Conservation (phyloP, 1,284 basidiomycete species). For the Agroathelia rolfsii region DNA sequence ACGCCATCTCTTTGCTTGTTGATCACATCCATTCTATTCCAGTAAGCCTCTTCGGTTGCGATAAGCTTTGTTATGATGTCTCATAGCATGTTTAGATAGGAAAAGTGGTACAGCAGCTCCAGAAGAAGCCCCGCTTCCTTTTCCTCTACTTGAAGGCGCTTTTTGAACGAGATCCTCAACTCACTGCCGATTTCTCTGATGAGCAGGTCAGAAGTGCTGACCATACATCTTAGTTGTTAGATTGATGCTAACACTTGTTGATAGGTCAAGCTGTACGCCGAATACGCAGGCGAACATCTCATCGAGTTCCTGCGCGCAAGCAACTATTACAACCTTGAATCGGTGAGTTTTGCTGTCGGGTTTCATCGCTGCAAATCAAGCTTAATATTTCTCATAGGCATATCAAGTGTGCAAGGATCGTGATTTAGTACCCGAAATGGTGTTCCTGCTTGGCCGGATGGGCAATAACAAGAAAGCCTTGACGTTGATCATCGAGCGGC, state of each 20-base stretch:
- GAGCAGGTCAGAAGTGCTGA: conserved; percentile 44
- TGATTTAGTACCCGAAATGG: conserved; percentile 93
- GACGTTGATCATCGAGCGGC: conserved; percentile 88
- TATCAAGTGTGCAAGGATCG: conserved; percentile 77
- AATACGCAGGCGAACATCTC: conserved; percentile 70
- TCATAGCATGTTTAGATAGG: conserved; percentile 45
- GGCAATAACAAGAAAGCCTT: conserved; percentile 95
- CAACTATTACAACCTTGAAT: conserved; percentile 86
- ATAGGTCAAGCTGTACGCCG: conserved; percentile 85
- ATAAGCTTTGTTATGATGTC: conserved; percentile 1
- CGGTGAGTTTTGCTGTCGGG: conserved; percentile 31
- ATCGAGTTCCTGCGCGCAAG: conserved; percentile 90
- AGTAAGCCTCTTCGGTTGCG: conserved; percentile 41
- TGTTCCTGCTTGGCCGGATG: conserved; percentile 94
- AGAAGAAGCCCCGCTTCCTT: conserved; percentile 69
- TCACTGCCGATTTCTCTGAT: conserved; percentile 78
- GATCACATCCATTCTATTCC: conserved; percentile 96
- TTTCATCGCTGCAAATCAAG: conserved; percentile 2
- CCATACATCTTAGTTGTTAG: conserved; percentile 1
- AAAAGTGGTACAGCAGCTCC: conserved; percentile 83
- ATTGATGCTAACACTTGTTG: background rate
- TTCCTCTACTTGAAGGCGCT: conserved; percentile 92
- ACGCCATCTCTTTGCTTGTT: conserved; percentile 83
- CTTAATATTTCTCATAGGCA: conserved; percentile 44
- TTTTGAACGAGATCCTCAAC: conserved; percentile 78